phyloP scores from a whole-genome alignment of 768 basidiomycete species.

The Tulasnella sp. region DNA sequence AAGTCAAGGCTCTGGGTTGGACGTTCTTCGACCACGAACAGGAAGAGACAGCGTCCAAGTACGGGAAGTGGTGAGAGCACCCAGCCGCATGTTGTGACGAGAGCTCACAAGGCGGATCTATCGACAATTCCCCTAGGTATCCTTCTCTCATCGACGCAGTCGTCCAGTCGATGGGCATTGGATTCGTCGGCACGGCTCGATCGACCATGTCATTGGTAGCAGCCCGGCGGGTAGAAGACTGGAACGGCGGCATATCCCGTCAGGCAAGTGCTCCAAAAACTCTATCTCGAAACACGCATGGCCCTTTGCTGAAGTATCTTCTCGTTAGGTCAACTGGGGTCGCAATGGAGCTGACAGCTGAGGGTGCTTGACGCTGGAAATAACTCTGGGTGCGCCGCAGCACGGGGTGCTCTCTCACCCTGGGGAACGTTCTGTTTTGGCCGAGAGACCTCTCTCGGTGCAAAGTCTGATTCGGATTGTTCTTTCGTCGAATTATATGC shows the following conservation, averaged over 20 bases:
- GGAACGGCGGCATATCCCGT: conserved; percentile 41
- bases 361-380: neutral
- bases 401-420: neutral
- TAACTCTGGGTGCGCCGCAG: neutral
- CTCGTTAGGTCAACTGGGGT: neutral
- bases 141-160: conserved; percentile 63
- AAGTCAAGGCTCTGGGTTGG: conserved; percentile 15
- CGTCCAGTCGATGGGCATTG: conserved; percentile 53
- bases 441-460: neutral
- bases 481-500: neutral
- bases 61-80: conserved; percentile 16
- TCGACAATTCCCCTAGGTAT: conserved; percentile 35
- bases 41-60: conserved; percentile 9
- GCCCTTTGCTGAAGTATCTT: neutral
- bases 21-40: conserved; percentile 13
- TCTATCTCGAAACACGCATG: neutral
- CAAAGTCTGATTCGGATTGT: neutral
- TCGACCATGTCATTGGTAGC: conserved; percentile 65
- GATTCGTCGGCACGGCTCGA: conserved; percentile 59
- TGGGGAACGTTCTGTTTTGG: neutral
- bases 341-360: neutral
- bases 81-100: neutral
- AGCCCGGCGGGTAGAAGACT: conserved; percentile 52
- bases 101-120: conserved; percentile 28
- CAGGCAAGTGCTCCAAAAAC: conserved; percentile 30